Base-by-base conservation (phyloP, 305 asterid genomes). In the Plantago coronopus region DNA sequence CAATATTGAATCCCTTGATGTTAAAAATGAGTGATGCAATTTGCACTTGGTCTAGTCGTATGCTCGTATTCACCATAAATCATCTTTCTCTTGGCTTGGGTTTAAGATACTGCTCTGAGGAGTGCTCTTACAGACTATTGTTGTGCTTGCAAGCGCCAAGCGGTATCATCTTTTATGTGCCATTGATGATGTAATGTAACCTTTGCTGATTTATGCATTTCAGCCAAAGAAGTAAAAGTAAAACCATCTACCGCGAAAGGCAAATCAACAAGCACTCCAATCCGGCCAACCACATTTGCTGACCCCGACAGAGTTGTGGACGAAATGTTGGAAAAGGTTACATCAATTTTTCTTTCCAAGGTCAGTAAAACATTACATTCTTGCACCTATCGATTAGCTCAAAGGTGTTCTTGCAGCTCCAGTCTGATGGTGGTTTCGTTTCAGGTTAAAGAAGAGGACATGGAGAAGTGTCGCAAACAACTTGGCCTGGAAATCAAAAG, bases 221-320 rank as follows among this genome's bases (percentile, higher is more conserved):
- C 12, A 34, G 40, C 12, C 40, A 34, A 34, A 34, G 40, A 34
- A 34, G 40, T 34, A 34, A 34, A 34, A 9, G 79, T 60, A 44
- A 81, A 84, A 71, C 69, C 81, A 54, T 69, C 91, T 56, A 74
- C 76, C 12, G 62, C 61, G 48, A 86, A 80, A 71, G 82, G 71
- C 77, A 88, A 84, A 74, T 42, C 75, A 47, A 40, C 59, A 18
- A 64, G 62, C 43, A 67, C 54, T 47, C 70, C 60, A 23, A 51
- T 51, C 45, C 44, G n/a, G 19, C 56, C 85, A 2, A 48, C 63
- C 64, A 64, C 79, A 27, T 84, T 63, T 64, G 82, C 80, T 5
- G 91, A 86, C 78, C 79, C 96, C 21, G 83, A 78, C 61, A 88
- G 77, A 76, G 79, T 83, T 78, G 83, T 88, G n/a, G 81, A 81